A percentile compares a stretch with the other conserved stretches of the same genome.
phyloP scores from a whole-genome alignment of 495 filamentous ascomycete genomes.

The Penicillium coffeae region DNA sequence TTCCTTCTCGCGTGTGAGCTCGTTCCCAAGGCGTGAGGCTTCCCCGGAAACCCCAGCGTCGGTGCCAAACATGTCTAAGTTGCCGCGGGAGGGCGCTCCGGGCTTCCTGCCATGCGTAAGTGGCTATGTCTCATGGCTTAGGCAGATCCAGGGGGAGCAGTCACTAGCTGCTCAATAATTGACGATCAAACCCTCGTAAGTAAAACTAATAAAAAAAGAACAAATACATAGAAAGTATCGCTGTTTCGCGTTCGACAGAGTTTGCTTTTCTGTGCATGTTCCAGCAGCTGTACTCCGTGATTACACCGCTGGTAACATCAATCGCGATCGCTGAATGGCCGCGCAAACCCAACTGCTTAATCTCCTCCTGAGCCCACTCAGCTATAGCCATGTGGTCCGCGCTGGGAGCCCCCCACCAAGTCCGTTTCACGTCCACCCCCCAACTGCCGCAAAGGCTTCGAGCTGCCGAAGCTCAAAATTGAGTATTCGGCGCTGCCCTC shows the following conservation, averaged over 20 bases:
- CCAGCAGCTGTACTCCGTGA: not conserved
- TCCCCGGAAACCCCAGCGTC: not conserved
- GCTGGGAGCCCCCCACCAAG: not conserved
- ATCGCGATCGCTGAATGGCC: no score
- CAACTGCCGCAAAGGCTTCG: not conserved
- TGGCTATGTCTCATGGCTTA: constrained; percentile 2
- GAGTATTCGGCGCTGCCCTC: not conserved
- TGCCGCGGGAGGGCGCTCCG: not conserved
- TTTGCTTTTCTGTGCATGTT: no score
- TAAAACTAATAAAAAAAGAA: not conserved
- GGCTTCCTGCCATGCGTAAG: not conserved
- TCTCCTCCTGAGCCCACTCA: not conserved
- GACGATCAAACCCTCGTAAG: not conserved
- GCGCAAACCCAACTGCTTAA: not conserved
- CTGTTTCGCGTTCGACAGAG: no score
- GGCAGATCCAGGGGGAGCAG: constrained; percentile 1
- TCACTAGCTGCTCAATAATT: not conserved
- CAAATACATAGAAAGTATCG: no score
- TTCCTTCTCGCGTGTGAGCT: not conserved
- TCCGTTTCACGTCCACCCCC: not conserved
- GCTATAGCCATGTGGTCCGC: no score
- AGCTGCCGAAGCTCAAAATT: not conserved
- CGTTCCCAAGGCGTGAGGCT: not conserved
- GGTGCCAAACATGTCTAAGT: constrained; percentile 5
- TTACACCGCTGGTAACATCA: not conserved